Base-by-base conservation (phyloP, 441 rosid genomes). In the Brassica balearica region DNA sequence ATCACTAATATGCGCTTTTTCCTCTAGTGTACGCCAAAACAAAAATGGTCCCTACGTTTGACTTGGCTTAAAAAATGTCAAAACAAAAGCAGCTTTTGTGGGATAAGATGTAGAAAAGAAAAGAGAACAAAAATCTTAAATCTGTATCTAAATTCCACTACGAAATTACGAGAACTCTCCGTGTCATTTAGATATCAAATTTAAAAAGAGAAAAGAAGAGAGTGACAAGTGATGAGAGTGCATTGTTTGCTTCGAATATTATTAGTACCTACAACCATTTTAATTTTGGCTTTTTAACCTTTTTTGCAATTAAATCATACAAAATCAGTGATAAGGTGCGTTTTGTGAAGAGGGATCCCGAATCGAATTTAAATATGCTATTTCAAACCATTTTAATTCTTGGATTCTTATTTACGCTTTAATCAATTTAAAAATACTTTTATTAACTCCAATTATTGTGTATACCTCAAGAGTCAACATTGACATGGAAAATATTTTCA, bases 81-180 rank as follows among this genome's bases (percentile, higher is more conserved):
- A 78, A 72, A 51, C 20, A n/a, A 77, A 66, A 78, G 56, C 41
- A 66, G 4, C 64, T 78, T 65, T 67, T 55, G 73, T 72, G 64
- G 68, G 77, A 72, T 78, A 78, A 72, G 69, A 77, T 71, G 38
- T 46, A 75, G 73, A 77, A 12, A 75, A 72, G 65, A 58, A 25
- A 68, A 77, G 19, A 46, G 62, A 51, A 25, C 65, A 60, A 66
- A 46, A 58, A 65, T 77, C 43, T 48, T 59, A 46, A 58, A 56
- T 77, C 43, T 48, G 81, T 59, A 66, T 66, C 73, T 59, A 43
- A 72, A 60, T 66, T 78, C 77, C 81, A 78, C 81, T 72, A 66
- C 6, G 69, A 78, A 19, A 72, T 72, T 65, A 66, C 29, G 53
- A 71, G 17, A 77, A 65, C 76, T 63, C 32, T 69, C 2, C 43